These are phyloP conservation scores for Cardiospermum halicacabum DNA, from an alignment of 345 rosid species.

Conservation along the genomic window DNA sequence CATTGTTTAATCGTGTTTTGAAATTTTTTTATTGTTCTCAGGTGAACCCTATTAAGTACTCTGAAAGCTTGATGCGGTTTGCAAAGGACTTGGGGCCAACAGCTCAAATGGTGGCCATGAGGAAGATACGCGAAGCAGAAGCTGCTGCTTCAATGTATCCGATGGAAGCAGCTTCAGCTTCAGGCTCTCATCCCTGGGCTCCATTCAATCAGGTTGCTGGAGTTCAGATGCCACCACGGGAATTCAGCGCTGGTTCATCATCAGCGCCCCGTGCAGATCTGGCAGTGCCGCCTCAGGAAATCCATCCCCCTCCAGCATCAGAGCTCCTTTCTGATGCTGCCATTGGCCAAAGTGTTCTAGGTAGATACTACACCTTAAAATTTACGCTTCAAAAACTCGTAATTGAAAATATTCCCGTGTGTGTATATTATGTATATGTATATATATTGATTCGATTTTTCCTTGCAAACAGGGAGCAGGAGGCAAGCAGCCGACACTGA, in stretches of 20 bases:
- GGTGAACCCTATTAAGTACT: conserved; percentile 8
- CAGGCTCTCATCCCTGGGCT: conserved; percentile 5
- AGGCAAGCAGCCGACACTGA: neutral
- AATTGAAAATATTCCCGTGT: too few species aligned
- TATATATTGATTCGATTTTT: too few species aligned
- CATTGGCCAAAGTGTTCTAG: too few species aligned
- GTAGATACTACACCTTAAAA: too few species aligned
- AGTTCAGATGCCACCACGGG: neutral
- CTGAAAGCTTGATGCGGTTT: conserved; percentile 20
- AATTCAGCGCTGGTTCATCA: neutral
- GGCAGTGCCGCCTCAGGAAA: too few species aligned
- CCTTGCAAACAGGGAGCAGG: too few species aligned
- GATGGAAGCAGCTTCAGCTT: conserved; percentile 7
- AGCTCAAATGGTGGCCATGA: conserved; percentile 21
- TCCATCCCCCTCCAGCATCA: too few species aligned
- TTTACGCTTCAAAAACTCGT: too few species aligned
- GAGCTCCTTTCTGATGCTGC: too few species aligned
- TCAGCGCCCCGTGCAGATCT: neutral
- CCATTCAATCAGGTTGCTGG: neutral
- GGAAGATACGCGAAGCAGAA: conserved; percentile 8
- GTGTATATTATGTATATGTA: too few species aligned
- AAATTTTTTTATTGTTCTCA: conserved; percentile 10
- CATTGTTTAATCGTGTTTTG: conserved; percentile 3
- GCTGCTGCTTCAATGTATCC: conserved; percentile 1
- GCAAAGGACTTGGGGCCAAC: conserved; percentile 24